A percentile compares a stretch with the other conserved stretches of the same genome.
Evolutionary conservation across 2,329 filamentous ascomycete species (phyloP).

Genomic region (Lachnellula hyalina): DNA sequence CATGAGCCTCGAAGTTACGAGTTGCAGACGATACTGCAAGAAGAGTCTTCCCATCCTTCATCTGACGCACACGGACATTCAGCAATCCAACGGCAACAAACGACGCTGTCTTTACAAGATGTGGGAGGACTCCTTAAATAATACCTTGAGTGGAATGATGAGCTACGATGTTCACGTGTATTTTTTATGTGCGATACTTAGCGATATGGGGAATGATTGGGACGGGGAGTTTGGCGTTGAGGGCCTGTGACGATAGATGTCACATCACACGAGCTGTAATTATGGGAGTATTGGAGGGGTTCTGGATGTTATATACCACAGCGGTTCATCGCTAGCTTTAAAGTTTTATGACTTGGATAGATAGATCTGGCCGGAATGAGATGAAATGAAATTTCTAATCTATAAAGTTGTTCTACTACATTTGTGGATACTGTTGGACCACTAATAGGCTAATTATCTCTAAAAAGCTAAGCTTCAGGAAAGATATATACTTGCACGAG

Average conservation of each 20-base stretch:
- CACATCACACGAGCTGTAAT: not conserved
- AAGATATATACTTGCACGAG: too few relatives aligned
- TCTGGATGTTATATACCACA: slow-evolving; percentile 1
- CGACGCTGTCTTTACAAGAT: slow-evolving; percentile 35
- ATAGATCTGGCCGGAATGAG: not conserved
- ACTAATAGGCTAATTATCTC: too few relatives aligned
- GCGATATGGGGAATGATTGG: slow-evolving; percentile 1
- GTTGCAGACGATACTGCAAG: slow-evolving; percentile 25
- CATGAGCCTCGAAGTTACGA: slow-evolving; percentile 19
- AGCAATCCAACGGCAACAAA: slow-evolving; percentile 21
- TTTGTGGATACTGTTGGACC: too few relatives aligned
- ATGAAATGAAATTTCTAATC: not conserved
- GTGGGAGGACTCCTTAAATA: slow-evolving; percentile 37
- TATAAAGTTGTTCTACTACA: too few relatives aligned
- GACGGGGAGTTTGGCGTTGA: slow-evolving; percentile 4
- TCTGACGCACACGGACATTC: slow-evolving; percentile 9
- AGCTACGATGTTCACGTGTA: slow-evolving; percentile 1
- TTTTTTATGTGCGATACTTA: slow-evolving; percentile 2
- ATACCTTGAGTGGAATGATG: not conserved
- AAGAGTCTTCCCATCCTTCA: slow-evolving; percentile 1
- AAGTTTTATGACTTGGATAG: not conserved
- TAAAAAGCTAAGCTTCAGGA: too few relatives aligned
- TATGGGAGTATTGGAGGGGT: not conserved
- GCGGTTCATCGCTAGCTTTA: not conserved
- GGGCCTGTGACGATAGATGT: not conserved